These are phyloP conservation scores for Mycena capillaripes DNA, from an alignment of 768 basidiomycete genomes.

Conservation along the genomic window DNA sequence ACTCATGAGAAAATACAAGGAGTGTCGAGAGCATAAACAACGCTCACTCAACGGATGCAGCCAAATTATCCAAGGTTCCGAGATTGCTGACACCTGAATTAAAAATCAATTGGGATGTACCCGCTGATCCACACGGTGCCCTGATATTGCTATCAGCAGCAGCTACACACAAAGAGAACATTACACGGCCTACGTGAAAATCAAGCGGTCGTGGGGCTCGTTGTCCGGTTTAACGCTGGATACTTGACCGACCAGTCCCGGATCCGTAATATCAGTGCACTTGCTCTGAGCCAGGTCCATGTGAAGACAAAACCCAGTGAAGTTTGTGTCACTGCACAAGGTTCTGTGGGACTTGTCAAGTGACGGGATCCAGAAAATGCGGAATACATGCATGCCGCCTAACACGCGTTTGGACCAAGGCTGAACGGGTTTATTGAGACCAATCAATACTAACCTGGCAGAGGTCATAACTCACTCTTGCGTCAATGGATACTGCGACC, in stretches of 20 bases:
- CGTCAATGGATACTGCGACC: too few relatives aligned
- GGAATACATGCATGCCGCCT: constrained; percentile 22
- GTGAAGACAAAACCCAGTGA: constrained; percentile 15
- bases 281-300: constrained; percentile 15
- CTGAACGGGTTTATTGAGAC: constrained; percentile 11
- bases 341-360: constrained; percentile 9
- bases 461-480: too few relatives aligned
- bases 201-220: constrained; percentile 21
- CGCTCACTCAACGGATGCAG: too few relatives aligned
- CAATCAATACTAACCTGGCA: constrained; percentile 9
- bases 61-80: too few relatives aligned
- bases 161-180: constrained; percentile 2
- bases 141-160: constrained; percentile 16
- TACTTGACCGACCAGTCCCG: constrained; percentile 24
- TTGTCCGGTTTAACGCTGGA: constrained; percentile 15
- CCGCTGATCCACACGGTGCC: constrained; percentile 4
- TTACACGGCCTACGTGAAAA: constrained; percentile 14
- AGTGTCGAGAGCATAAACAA: too few relatives aligned
- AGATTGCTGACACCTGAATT: too few relatives aligned
- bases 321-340: constrained; percentile 19
- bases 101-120: too few relatives aligned
- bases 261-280: constrained; percentile 19
- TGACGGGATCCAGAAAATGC: constrained; percentile 7
- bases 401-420: constrained; percentile 19
- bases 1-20: too few relatives aligned